Evolutionary conservation across 2,329 filamentous ascomycete genomes (phyloP), one percentile per base, ranked within the genome.

Genomic region (Sarocladium kiliense): DNA sequence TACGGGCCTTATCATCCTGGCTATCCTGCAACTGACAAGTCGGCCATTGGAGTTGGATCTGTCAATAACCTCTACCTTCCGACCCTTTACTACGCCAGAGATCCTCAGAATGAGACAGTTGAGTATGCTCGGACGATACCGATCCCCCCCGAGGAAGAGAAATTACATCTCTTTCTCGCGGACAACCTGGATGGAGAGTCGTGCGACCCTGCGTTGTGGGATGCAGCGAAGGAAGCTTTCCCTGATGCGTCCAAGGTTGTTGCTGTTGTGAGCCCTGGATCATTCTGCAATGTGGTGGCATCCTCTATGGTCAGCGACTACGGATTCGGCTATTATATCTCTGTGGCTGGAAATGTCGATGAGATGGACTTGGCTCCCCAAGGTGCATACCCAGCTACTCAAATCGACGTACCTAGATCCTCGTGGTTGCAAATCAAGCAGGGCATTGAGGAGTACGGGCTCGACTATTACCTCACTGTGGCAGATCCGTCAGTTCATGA

Each of bases 1-100:
- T 64, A 66, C 12, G 79, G 79, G 0, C 71, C 78, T 0, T 81
- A 81, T 61, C 80, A 75, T 58, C 69, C 77, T 32, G 73, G 71
- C 55, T 74, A 74, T n/a, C 76, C 78, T 1, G 73, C 77, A 19
- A 72, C 74, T 55, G 79, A 76, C 55, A 73, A 73, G 56, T 67
- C 65, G 26, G 77, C 78, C 3, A 73, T 74, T 1, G 70, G 77
- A 30, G 70, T 83, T 18, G 77, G 74, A 7, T 80, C 78, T 0
- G 70, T 78, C 55, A 75, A 82, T 60, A 81, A 77, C 59, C 63
- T 62, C 14, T 59, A 73, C 30, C 72, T 71, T 1, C 74, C 78
- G 0, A 60, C 69, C 1, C 62, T 82, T 2, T 64, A 76, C 18
- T 71, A 66, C 55, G 62, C 71, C 21, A 12, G 19, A 30, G 44